Evolutionary conservation across 2,329 filamentous ascomycete genomes (phyloP).

Genomic region (Cyclaneusma minus): DNA sequence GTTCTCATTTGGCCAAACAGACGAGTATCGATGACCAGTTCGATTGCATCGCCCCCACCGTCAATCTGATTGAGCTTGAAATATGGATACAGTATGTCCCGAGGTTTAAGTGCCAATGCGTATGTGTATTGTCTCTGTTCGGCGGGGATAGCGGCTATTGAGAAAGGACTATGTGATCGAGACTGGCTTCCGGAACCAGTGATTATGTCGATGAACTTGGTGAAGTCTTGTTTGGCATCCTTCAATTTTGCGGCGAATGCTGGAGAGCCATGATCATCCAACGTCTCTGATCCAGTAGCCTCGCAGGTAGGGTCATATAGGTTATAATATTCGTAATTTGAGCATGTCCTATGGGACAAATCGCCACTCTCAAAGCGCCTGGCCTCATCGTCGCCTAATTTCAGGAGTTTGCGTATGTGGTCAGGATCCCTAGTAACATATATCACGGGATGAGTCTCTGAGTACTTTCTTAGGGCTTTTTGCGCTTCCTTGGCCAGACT

Average conservation of each 20-base stretch:
- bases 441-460: slow-evolving; percentile 51
- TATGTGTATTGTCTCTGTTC: slow-evolving; percentile 49
- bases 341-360: slow-evolving; percentile 27
- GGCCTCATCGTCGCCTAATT: slow-evolving; percentile 25
- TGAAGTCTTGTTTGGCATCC: slow-evolving; percentile 43
- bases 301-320: slow-evolving; percentile 25
- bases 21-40: slow-evolving; percentile 44
- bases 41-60: slow-evolving; percentile 41
- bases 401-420: slow-evolving; percentile 38
- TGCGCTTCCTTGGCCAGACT: slow-evolving; percentile 23
- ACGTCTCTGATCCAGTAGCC: slow-evolving; percentile 20
- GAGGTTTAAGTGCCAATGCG: slow-evolving; percentile 45
- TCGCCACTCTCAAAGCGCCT: slow-evolving; percentile 26
- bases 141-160: slow-evolving; percentile 39
- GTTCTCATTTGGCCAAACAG: slow-evolving; percentile 29
- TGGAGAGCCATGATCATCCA: slow-evolving; percentile 24
- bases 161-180: slow-evolving; percentile 43
- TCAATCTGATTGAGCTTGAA: slow-evolving; percentile 37
- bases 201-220: slow-evolving; percentile 40
- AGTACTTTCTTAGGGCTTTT: slow-evolving; percentile 44
- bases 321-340: slow-evolving; percentile 54
- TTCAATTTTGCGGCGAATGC: slow-evolving; percentile 31
- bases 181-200: slow-evolving; percentile 35
- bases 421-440: slow-evolving; percentile 50
- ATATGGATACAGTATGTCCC: slow-evolving; percentile 33